Percentiles rank a stretch among this genome's conserved stretches.
Conservation (phyloP, 148 eudicot species). For the Cornus florida region DNA sequence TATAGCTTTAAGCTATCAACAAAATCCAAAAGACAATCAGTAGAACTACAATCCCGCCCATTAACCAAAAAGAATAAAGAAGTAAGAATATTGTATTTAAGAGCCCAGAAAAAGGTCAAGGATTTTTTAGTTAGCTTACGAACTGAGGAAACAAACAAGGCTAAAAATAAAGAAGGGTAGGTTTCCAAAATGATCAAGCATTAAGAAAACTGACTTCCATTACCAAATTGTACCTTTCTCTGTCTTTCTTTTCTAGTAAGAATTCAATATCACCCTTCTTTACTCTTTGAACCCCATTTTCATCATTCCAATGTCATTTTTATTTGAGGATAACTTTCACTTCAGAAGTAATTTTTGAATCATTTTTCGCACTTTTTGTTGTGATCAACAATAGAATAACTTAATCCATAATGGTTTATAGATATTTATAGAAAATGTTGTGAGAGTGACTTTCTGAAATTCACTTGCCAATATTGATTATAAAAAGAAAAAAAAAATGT, state of each 20-base stretch:
- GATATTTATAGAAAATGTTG: neutral
- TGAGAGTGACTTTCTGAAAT: neutral
- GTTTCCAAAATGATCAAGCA: no score
- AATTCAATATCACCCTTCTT: neutral
- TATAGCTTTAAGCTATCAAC: no score
- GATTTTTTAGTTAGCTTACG: neutral
- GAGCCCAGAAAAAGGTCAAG: neutral
- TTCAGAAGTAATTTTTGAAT: neutral
- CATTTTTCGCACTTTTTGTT: neutral
- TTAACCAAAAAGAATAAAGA: no score
- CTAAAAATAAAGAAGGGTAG: neutral
- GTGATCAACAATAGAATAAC: neutral
- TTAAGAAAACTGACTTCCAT: neutral
- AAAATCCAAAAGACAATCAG: no score
- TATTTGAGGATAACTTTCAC: neutral
- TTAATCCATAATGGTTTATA: neutral
- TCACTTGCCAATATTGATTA: neutral
- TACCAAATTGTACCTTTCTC: neutral
- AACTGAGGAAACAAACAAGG: no score
- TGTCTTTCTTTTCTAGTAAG: neutral
- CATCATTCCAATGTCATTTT: neutral
- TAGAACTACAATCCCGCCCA: no score
- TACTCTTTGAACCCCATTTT: neutral
- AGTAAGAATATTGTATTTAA: no score
- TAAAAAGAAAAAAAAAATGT: neutral